Base-by-base conservation (phyloP, 805 yeast species). In the Starmerella riodocensis region DNA sequence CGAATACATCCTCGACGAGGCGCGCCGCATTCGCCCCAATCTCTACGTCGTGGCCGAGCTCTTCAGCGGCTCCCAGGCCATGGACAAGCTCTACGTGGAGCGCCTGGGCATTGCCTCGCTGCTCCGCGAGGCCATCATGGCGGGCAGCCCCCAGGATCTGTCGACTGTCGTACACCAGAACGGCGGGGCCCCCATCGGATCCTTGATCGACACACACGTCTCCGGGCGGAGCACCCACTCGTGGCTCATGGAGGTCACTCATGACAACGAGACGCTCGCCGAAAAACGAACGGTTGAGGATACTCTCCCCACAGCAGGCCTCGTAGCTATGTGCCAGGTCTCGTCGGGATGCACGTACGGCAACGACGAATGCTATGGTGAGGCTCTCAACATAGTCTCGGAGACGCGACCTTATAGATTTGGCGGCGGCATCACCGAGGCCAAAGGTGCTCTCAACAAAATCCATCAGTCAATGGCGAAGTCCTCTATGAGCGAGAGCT, bases 121-220 rank as follows among this genome's bases (percentile, higher is more conserved):
- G 49, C 80, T 88, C 40, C 73, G 98, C 54, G 98, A 88, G 56
- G 97, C 97, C 1, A 88, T 91, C 94, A 96, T 85, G 62, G 91
- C 96, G 1, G 78, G 91, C 76, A 75, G 79, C 11, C 91, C 81
- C 11, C 76, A 72, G 28, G 97, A 88, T 54, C 67, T 88, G 24
- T 83, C 95, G 3, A 66, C 88, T 42, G 66, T 86, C 36, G 79
- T 88, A 20, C 94, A 88, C 57, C 74, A 76, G 53, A 93, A 88
- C 58, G 97, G 96, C 26, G 98, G 98, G 3, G 68, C 84, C 49
- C 95, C 97, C 26, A 81, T 88, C 57, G 98, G 98, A 4, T 84
- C 95, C 0, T 77, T 80, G 51, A 65, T 88, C 34, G 34, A 31
- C 25, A 32, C 35, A 4, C 20, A 28, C 2, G 38, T 44, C 2